Evolutionary conservation across 2,329 filamentous ascomycete genomes (phyloP).

Genomic region (Apiospora saccharicola): DNA sequence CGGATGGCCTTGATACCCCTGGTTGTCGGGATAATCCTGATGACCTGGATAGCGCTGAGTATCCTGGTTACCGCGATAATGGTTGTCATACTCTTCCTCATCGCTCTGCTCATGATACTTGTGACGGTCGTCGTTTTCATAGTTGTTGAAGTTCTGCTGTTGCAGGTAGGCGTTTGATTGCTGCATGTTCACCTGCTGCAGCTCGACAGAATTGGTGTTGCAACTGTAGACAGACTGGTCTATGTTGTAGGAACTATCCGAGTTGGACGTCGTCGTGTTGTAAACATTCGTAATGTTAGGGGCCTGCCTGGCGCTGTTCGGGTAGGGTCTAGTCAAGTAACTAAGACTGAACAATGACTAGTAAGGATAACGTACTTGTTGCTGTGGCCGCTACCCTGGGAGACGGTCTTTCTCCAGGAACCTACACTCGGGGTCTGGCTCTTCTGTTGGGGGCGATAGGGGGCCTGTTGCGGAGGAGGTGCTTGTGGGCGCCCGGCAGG

Average conservation of each 20-base stretch:
- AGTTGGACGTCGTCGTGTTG: background rate
- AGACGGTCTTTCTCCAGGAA: too few relatives aligned
- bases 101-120: too few relatives aligned
- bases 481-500: too few relatives aligned
- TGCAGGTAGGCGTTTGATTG: background rate
- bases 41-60: too few relatives aligned
- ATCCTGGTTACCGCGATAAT: too few relatives aligned
- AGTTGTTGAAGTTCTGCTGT: background rate
- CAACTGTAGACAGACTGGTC: background rate
- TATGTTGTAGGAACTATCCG: background rate
- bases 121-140: background rate
- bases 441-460: too few relatives aligned
- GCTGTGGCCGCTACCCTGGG: background rate
- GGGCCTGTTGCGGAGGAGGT: too few relatives aligned
- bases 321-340: background rate
- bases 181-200: background rate
- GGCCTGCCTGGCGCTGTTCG: background rate
- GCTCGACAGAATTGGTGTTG: background rate
- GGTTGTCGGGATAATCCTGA: too few relatives aligned
- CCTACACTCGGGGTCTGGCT: too few relatives aligned
- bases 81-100: too few relatives aligned
- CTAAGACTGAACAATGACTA: background rate
- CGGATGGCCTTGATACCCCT: background rate
- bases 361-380: too few relatives aligned
- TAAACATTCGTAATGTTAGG: background rate